Evolutionary conservation across 495 filamentous ascomycete species (phyloP), one percentile per base, ranked within the genome.

Genomic region (Thozetella sp.): DNA sequence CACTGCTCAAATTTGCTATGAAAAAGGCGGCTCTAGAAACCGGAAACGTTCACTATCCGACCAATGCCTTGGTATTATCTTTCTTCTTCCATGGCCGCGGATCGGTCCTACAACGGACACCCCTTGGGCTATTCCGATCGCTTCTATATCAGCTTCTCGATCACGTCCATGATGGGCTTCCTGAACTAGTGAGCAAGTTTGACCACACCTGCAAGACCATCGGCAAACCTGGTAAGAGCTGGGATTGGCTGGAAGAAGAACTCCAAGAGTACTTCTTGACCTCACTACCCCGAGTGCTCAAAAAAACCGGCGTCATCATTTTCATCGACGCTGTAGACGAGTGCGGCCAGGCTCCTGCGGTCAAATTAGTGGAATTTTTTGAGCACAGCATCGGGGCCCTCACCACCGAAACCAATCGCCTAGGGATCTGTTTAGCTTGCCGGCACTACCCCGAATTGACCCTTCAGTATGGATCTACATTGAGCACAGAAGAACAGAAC

Each of bases 351-450:
- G 53, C 60, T 0, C 50, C 48, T 17, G 73, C 71, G 2, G 54
- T 10, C 15, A 12, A 64, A 0, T 19, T 73, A 15, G 57, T 64
- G 3, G 19, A 51, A 19, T 45, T 60, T 22, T 60, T 73, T 59
- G n/a, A 63, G 26, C 23, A 50, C 10, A 11, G 65, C 23, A 51
- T 56, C 34, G 15, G 37, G 19, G 54, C 19, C 24, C 19, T 57
- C 25, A 2, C 26, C 2, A 2, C 51, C 23, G 19, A 13, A 11
- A 53, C 2, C 22, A 48, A 59, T 53, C 53, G 4, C 2, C 58
- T 72, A 25, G 61, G 34, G 10, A 70, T 75, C n/a, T 75, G 72
- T 54, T 67, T 72, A 45, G 64, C 67, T n/a, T 73, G 72, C 56
- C 71, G 71, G 10, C 67, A 72, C 55, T 69, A 69, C 51, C 71